Evolutionary conservation across 2,329 filamentous ascomycete species (phyloP).

Genomic region (Talaromyces sp.): DNA sequence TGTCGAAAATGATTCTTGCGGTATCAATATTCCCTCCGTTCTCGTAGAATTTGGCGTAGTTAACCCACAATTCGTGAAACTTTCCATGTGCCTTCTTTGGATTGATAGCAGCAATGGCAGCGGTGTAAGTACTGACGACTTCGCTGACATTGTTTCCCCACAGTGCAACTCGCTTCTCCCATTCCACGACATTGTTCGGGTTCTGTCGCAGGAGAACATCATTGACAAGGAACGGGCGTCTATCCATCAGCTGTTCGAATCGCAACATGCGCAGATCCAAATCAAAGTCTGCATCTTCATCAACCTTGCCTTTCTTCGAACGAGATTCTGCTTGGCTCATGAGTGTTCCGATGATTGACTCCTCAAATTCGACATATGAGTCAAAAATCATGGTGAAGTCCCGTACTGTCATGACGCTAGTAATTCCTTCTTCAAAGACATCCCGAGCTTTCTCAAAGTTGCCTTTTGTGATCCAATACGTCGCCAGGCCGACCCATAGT

Average conservation of each 20-base stretch:
- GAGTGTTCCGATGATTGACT: constrained; percentile 84
- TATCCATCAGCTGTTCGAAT: constrained; percentile 97
- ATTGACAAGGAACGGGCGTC: constrained; percentile 90
- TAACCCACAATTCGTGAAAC: constrained; percentile 93
- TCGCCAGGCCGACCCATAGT: constrained; percentile 89
- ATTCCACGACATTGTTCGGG: constrained; percentile 91
- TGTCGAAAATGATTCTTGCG: constrained; percentile 91
- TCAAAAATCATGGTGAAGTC: constrained; percentile 97
- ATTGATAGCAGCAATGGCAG: constrained; percentile 87
- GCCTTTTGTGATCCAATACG: constrained; percentile 92
- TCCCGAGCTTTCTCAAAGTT: constrained; percentile 91
- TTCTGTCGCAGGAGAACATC: constrained; percentile 94
- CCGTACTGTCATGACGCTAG: constrained; percentile 96
- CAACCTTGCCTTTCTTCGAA: constrained; percentile 71
- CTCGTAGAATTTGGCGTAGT: constrained; percentile 97
- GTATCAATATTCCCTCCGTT: constrained; percentile 77
- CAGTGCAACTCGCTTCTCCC: constrained; percentile 92
- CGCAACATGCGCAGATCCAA: constrained; percentile 96
- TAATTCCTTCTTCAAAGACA: constrained; percentile 92
- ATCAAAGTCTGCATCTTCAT: constrained; percentile 87
- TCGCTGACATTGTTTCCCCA: constrained; percentile 93
- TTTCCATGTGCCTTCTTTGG: constrained; percentile 92
- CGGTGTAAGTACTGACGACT: constrained; percentile 89
- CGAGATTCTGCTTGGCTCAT: constrained; percentile 83
- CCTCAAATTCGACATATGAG: constrained; percentile 93